These are phyloP conservation scores for Pseudogymnoascus verrucosus DNA, from an alignment of 2,329 filamentous ascomycete genomes.

Conservation along the genomic window DNA sequence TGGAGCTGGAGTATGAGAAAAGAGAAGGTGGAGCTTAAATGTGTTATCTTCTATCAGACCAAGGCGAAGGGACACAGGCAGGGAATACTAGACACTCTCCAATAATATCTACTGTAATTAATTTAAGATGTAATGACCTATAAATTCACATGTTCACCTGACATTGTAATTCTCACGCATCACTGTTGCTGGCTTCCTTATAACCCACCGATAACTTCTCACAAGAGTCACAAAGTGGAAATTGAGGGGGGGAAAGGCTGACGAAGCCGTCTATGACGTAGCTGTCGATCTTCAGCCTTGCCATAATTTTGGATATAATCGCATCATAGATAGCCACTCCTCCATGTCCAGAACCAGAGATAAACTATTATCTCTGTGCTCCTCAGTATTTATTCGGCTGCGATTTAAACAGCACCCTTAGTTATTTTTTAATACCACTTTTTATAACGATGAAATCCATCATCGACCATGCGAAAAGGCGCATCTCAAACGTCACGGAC, in stretches of 20 bases:
- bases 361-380: neutral
- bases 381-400: neutral
- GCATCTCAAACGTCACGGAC: conserved; percentile 21
- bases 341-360: neutral
- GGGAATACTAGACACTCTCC: neutral
- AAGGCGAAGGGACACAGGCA: neutral
- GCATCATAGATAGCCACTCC: neutral
- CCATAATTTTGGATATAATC: neutral
- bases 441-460: conserved; percentile 29
- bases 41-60: neutral
- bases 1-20: neutral
- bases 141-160: neutral
- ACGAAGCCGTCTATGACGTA: neutral
- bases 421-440: neutral
- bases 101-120: conserved; percentile 1
- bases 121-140: neutral
- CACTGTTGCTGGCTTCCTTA: neutral
- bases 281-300: neutral
- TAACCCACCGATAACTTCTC: neutral
- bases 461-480: conserved; percentile 30
- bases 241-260: neutral
- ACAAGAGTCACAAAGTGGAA: neutral
- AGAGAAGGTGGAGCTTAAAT: neutral
- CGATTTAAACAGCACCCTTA: neutral
- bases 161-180: neutral